phyloP scores from a whole-genome alignment of 345 rosid genomes.

The Noccaea caerulescens region DNA sequence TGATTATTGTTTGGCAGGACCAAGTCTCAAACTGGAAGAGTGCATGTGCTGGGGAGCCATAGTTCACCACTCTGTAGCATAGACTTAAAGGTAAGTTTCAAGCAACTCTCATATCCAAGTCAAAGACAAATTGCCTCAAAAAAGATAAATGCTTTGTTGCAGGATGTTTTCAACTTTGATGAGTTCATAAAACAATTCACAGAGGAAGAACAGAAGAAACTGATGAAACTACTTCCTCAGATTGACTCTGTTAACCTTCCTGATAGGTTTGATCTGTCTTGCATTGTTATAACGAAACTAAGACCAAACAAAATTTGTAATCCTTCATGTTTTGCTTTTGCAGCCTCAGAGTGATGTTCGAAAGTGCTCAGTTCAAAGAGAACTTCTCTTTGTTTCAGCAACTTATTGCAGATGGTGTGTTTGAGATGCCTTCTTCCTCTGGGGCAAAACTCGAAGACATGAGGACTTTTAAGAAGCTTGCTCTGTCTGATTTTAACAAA shows the following conservation, averaged over 20 bases:
- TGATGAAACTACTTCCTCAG: conserved; percentile 71
- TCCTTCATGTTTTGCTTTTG: conserved; percentile 42
- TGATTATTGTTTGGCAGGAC: conserved; percentile 30
- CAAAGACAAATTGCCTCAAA: neutral
- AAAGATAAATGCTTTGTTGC: conserved; percentile 5
- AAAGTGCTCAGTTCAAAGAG: conserved; percentile 84
- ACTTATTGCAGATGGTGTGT: conserved; percentile 80
- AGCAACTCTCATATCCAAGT: conserved; percentile 15
- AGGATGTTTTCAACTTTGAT: conserved; percentile 85
- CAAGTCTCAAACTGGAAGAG: conserved; percentile 63
- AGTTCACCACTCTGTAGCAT: conserved; percentile 71
- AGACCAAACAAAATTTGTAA: neutral
- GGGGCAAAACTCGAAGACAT: conserved; percentile 60
- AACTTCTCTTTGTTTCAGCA: conserved; percentile 69
- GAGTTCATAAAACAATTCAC: conserved; percentile 70
- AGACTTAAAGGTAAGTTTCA: conserved; percentile 70
- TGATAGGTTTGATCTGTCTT: conserved; percentile 54
- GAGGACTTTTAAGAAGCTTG: conserved; percentile 63
- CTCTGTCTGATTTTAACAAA: conserved; percentile 54
- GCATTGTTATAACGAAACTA: neutral
- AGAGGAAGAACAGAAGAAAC: conserved; percentile 77
- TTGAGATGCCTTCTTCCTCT: conserved; percentile 59
- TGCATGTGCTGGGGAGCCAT: conserved; percentile 58
- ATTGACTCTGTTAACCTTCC: conserved; percentile 61
- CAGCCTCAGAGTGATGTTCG: conserved; percentile 81